phyloP scores from a whole-genome alignment of 805 yeast species.

The Pichia phayaonensis region DNA sequence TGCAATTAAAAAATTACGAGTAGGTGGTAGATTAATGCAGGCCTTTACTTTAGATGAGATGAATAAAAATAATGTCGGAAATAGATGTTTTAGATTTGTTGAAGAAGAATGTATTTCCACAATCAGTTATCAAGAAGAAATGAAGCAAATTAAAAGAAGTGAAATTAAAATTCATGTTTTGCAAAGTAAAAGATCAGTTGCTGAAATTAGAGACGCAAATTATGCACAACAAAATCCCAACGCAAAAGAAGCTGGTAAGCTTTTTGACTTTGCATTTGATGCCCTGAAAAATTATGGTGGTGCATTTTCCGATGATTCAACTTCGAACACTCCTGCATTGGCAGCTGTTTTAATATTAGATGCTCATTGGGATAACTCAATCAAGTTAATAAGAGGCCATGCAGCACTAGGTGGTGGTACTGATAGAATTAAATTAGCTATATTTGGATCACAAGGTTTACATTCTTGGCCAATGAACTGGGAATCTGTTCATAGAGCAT shows the following conservation, averaged over 20 bases:
- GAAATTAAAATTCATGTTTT: conserved; percentile 76
- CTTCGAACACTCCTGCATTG: conserved; percentile 44
- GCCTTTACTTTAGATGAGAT: conserved; percentile 89
- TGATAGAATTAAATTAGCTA: conserved; percentile 64
- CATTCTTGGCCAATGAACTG: conserved; percentile 89
- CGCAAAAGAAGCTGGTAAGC: conserved; percentile 67
- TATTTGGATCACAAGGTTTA: conserved; percentile 88
- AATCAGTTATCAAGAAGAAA: conserved; percentile 37
- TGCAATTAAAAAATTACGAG: conserved; percentile 66
- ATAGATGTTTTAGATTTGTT: conserved; percentile 65
- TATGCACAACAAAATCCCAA: conserved; percentile 78
- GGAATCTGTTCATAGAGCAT: conserved; percentile 60
- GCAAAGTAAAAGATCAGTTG: conserved; percentile 55
- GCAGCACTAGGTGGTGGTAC: conserved; percentile 94
- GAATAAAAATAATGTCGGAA: conserved; percentile 69
- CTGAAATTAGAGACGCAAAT: conserved; percentile 68
- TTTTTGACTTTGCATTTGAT: conserved; percentile 75
- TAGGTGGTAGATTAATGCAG: conserved; percentile 84
- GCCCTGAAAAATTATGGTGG: conserved; percentile 52
- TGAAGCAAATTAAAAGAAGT: conserved; percentile 32
- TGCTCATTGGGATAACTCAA: conserved; percentile 66
- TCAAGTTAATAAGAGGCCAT: conserved; percentile 64
- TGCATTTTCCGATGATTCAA: conserved; percentile 34
- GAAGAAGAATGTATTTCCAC: conserved; percentile 58
- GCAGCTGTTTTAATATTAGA: conserved; percentile 86